Evolutionary conservation across 192 early-diverging fungal genomes (phyloP).

Genomic region (Backusella circina): DNA sequence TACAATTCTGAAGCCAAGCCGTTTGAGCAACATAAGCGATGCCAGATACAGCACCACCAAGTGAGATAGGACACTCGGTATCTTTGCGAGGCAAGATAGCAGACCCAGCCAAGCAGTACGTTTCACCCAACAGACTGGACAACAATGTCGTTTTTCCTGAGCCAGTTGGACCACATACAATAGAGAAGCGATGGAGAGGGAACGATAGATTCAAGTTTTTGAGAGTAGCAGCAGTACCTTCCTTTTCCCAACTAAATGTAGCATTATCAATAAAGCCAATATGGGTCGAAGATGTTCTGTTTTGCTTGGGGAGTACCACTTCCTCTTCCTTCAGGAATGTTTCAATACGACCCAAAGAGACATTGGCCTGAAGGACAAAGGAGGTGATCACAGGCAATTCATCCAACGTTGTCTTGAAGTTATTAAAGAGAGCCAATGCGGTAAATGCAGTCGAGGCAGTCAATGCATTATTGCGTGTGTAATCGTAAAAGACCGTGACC

Average conservation of each 20-base stretch:
- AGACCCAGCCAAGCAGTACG: slow-evolving; percentile 43
- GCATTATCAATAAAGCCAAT: slow-evolving; percentile 67
- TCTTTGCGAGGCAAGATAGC: slow-evolving; percentile 39
- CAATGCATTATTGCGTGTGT: slow-evolving; percentile 56
- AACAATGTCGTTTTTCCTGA: slow-evolving; percentile 85
- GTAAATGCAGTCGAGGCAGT: slow-evolving; percentile 68
- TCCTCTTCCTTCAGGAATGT: slow-evolving; percentile 73
- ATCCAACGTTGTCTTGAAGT: slow-evolving; percentile 61
- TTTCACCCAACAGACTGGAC: slow-evolving; percentile 81
- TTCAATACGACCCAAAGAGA: slow-evolving; percentile 66
- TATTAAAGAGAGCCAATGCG: slow-evolving; percentile 67
- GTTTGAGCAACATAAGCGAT: slow-evolving; percentile 84
- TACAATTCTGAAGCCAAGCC: slow-evolving; percentile 44
- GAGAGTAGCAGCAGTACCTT: slow-evolving; percentile 44
- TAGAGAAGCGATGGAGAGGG: slow-evolving; percentile 61
- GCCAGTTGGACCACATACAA: slow-evolving; percentile 84
- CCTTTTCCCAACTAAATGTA: slow-evolving; percentile 57
- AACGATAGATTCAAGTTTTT: slow-evolving; percentile 64
- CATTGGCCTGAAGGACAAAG: slow-evolving; percentile 54
- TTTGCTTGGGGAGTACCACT: slow-evolving; percentile 28
- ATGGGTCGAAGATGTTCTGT: neutral
- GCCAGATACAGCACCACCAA: slow-evolving; percentile 40
- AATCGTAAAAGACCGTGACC: slow-evolving; percentile 55
- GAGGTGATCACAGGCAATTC: slow-evolving; percentile 57
- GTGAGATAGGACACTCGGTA: neutral